Evolutionary conservation across 108 stramenopile genomes (phyloP), one percentile per base, ranked within the genome.

Genomic region (Discostella stelligeroides): DNA sequence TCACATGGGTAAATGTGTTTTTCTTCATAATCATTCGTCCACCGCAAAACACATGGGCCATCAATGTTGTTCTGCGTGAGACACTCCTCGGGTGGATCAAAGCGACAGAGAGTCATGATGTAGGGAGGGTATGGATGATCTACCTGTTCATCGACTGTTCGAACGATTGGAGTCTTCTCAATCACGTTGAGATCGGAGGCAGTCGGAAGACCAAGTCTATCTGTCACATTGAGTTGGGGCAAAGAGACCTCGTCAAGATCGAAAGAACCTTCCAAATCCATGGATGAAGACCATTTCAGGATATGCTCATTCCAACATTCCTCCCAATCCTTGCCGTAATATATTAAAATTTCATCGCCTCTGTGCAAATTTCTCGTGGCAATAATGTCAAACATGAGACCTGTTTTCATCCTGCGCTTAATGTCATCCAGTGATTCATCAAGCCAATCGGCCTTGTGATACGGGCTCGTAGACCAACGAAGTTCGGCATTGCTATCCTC

Each of bases 301-400:
- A 84, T 73, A 55, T 86, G 84, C 18, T 58, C 51, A 4, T 85
- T 66, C 88, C 85, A 89, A 18, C 82, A 84, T 4, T 73, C 46
- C 42, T 88, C 86, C 88, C 88, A 92, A 2, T 80, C 78, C 54
- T 84, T 63, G 0, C 88, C 88, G 67, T 89, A 92, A 48, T 87
- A 70, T 47, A 89, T 61, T 53, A 86, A 78, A 1, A 92, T 64
- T 63, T 91, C 90, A 63, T 91, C 90, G 0, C 79, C 83, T 10
- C 73, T 68, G 30, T 63, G 37, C 47, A 92, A 82, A 53, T 85
- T 83, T 41, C 71, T 63, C 0, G 83, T 61, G 11, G 89, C 83
- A 2, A 85, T 56, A 8, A 86, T 66, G 55, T 92, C 87, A 63
- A 88, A 63, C n/a, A 75, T 58, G n/a, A 69, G 34, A 3, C 75